A percentile compares a stretch with the other conserved stretches of the same genome.
Evolutionary conservation across 1,284 basidiomycete genomes (phyloP).

Genomic region (Ustilago loliicola): DNA sequence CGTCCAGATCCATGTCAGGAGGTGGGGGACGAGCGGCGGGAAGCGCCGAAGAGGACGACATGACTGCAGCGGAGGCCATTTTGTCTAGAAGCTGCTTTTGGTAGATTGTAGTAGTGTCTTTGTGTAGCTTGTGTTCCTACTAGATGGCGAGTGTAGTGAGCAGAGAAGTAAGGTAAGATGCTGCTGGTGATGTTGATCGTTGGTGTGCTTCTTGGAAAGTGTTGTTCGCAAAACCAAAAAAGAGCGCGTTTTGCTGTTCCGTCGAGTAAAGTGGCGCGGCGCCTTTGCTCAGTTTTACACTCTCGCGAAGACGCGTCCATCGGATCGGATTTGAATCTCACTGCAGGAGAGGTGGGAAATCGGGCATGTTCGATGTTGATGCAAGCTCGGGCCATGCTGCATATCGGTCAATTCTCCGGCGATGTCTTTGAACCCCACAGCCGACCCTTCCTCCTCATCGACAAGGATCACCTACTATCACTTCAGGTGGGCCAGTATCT

Average conservation of each 20-base stretch:
- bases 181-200: not conserved
- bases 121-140: not conserved
- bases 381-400: conserved; percentile 1
- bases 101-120: not conserved
- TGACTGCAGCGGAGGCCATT: conserved; percentile 55
- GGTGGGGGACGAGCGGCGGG: conserved; percentile 57
- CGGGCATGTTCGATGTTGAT: conserved; percentile 11
- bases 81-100: not conserved
- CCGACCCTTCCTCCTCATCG: conserved; percentile 10
- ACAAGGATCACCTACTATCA: not conserved
- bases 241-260: conserved; percentile 16
- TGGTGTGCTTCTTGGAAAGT: not conserved
- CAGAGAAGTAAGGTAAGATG: not conserved
- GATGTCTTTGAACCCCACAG: conserved; percentile 21
- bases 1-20: conserved; percentile 58
- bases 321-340: conserved; percentile 12
- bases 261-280: conserved; percentile 39
- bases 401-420: conserved; percentile 48
- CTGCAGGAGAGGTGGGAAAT: not conserved
- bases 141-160: not conserved
- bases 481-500: not conserved
- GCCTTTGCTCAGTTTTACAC: not conserved
- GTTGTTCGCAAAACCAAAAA: not conserved
- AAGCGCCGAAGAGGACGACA: conserved; percentile 39
- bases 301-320: conserved; percentile 37